These are phyloP conservation scores for Ophidiomyces ophidiicola DNA, from an alignment of 2,329 filamentous ascomycete genomes.

Conservation along the genomic window DNA sequence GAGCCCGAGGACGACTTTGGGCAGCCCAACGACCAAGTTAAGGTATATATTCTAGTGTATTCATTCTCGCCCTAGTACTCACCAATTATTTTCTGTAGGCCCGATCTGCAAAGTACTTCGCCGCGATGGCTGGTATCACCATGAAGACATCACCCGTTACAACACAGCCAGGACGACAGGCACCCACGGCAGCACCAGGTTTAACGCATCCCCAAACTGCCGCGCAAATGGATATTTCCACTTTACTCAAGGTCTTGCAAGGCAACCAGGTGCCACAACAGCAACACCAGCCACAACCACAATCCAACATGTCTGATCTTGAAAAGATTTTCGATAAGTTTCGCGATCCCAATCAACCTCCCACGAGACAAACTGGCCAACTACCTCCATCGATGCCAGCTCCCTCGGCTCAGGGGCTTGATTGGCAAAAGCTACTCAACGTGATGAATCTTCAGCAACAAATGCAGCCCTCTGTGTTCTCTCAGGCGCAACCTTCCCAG, in stretches of 20 bases:
- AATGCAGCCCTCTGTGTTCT: constrained; percentile 23
- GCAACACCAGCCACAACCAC: constrained; percentile 22
- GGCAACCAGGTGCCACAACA: constrained; percentile 23
- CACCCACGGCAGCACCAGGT: constrained; percentile 17
- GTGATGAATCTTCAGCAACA: constrained; percentile 30
- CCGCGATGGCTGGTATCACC: constrained; percentile 15
- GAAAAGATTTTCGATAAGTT: constrained; percentile 32
- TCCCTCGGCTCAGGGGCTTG: constrained; percentile 21
- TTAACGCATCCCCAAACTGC: constrained; percentile 18
- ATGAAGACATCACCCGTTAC: background rate
- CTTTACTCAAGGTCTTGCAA: constrained; percentile 32
- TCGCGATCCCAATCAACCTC: constrained; percentile 21
- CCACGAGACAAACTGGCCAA: constrained; percentile 22
- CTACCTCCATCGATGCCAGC: constrained; percentile 16
- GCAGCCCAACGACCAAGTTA: constrained; percentile 30
- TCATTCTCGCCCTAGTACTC: background rate
- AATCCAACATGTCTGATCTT: constrained; percentile 22
- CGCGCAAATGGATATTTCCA: constrained; percentile 29
- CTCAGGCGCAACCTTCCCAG: constrained; percentile 13
- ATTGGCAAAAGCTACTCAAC: constrained; percentile 31
- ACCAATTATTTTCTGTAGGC: constrained; percentile 20
- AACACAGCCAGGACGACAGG: constrained; percentile 13
- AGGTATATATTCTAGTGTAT: constrained; percentile 21
- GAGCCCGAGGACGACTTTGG: constrained; percentile 31
- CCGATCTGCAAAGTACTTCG: constrained; percentile 34